Base-by-base conservation (phyloP, 371 early-diverging fungal genomes). In the Lichtheimia ramosa region DNA sequence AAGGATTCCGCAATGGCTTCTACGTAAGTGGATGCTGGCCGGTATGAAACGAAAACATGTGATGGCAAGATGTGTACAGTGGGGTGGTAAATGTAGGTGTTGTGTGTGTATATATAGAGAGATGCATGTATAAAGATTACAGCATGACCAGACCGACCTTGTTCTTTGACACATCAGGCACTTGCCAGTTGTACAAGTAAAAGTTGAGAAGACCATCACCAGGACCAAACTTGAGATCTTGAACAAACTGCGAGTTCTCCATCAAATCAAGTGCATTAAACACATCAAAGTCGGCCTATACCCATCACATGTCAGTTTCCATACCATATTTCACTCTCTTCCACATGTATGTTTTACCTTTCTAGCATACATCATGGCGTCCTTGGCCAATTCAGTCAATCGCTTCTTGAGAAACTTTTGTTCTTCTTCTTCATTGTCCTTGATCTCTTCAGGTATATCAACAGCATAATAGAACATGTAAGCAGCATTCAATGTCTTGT, bases 131-230 rank as follows among this genome's bases (percentile, higher is more conserved):
- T 0, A 34, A 3, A 34, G 34, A 46, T 46, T 84, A 92, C 54
- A 92, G 75, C 93, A 92, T 92, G 39, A 96, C 94, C 62, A 96
- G 70, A 39, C 94, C 96, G 54, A 96, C 76, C 70, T 96, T 87
- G 39, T 79, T 68, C 27, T 80, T 66, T 16, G 73, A 71, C 16
- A 96, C 69, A 39, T 81, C 82, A 56, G 85, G 84, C 54, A 92
- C 90, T 62, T 83, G 79, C 88, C 93, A 98, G 79, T 98, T 98
- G 81, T 93, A 98, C 64, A 97, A 70, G 69, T 98, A 98, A 69
- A 91, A 98, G 74, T 96, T 90, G 58, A 98, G 79, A 62, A 81
- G 76, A 4, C 99, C 99, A 65, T 97, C 96, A 43, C 99, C 99
- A 24, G 84, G 82, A 28, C 92, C 93, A 71, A 98, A 98, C 71